Conservation (phyloP, 2,329 filamentous ascomycete genomes). For the Pezicula radicicola region DNA sequence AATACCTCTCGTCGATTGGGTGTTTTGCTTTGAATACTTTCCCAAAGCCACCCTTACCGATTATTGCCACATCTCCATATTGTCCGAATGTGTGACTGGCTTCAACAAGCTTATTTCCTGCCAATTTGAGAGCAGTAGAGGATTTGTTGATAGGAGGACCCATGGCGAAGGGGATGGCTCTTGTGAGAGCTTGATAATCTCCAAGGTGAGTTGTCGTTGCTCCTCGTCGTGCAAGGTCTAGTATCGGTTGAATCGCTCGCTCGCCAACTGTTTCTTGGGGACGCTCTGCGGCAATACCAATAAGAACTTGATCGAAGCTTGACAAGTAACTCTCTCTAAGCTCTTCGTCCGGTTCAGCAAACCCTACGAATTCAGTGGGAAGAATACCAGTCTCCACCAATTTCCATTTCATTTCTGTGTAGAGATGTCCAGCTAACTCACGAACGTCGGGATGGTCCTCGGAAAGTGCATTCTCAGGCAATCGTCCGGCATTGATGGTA, state of each 20-base stretch:
- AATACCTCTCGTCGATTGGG: constrained; percentile 57
- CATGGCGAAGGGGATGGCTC: background rate
- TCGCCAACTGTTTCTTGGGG: background rate
- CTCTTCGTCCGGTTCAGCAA: constrained; percentile 11
- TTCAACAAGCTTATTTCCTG: background rate
- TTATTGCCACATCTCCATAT: constrained; percentile 49
- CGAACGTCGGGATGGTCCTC: constrained; percentile 24
- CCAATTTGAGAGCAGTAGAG: background rate
- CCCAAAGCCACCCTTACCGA: constrained; percentile 65
- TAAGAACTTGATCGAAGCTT: constrained; percentile 22
- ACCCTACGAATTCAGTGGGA: constrained; percentile 17
- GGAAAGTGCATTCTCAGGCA: constrained; percentile 13
- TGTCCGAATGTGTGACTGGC: constrained; percentile 36
- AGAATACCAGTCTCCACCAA: constrained; percentile 21
- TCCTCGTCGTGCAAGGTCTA: background rate
- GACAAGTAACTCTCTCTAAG: constrained; percentile 17
- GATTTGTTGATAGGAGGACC: background rate
- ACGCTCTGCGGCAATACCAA: constrained; percentile 14
- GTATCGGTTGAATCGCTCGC: background rate
- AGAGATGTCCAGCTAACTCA: constrained; percentile 17
- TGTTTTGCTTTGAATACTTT: constrained; percentile 60
- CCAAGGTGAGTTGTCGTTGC: background rate
- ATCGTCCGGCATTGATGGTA: constrained; percentile 19
- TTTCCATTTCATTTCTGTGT: constrained; percentile 17
- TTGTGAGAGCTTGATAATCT: background rate